Conservation (phyloP, 306 rosid genomes). For the Gynostemma pentaphyllum region DNA sequence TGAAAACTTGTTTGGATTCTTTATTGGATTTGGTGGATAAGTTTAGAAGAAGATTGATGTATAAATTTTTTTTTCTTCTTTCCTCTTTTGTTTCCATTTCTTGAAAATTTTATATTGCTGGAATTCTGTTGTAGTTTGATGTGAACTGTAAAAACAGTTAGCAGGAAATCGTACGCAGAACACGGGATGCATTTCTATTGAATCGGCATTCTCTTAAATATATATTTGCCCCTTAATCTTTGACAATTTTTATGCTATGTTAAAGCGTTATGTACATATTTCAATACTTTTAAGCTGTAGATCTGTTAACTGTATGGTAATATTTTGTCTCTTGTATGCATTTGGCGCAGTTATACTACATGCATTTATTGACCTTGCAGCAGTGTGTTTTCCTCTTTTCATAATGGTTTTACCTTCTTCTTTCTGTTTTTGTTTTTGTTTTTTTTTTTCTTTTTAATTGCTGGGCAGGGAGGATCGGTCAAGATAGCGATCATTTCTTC, state of each 20-base stretch:
- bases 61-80: background rate
- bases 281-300: background rate
- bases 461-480: background rate
- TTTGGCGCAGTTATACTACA: background rate
- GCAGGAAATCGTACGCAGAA: background rate
- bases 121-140: background rate
- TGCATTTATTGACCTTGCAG: background rate
- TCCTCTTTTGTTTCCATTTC: background rate
- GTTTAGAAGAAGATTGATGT: background rate
- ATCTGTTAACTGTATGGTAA: background rate
- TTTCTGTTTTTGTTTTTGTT: background rate
- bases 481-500: background rate
- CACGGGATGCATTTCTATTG: background rate
- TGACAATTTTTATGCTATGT: background rate
- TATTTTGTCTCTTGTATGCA: background rate
- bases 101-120: background rate
- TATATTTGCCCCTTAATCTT: background rate
- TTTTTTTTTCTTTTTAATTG: background rate
- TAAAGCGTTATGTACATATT: background rate
- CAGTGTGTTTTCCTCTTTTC: too few species aligned
- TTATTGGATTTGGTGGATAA: background rate
- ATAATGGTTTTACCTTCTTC: background rate
- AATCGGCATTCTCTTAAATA: background rate
- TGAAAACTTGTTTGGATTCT: background rate
- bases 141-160: background rate